Percentiles rank a stretch among this genome's conserved stretches.
Evolutionary conservation across 305 asterid species (phyloP).

Genomic region (Stenogyne calaminthoides): DNA sequence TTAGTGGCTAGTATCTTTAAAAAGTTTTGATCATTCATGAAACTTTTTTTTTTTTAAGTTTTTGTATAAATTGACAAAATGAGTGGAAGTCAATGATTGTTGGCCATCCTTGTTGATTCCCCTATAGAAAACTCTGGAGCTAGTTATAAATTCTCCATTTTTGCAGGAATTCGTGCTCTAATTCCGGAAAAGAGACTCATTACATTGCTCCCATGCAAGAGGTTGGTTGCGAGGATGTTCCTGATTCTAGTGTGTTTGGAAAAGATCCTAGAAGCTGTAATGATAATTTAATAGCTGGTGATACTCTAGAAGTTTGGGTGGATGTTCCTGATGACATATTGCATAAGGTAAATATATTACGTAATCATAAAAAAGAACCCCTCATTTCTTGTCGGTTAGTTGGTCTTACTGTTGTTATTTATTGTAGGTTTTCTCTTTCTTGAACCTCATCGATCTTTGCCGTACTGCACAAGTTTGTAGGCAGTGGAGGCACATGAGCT

Average conservation of each 20-base stretch:
- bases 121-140: neutral
- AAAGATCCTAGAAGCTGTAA: slow-evolving; percentile 39
- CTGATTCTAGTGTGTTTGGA: slow-evolving; percentile 32
- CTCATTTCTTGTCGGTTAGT: neutral
- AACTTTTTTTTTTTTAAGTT: no score
- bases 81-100: neutral
- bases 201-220: slow-evolving; percentile 31
- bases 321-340: slow-evolving; percentile 83
- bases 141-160: slow-evolving; percentile 25
- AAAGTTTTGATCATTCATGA: neutral
- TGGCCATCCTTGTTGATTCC: neutral
- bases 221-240: slow-evolving; percentile 32
- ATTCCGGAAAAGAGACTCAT: slow-evolving; percentile 41
- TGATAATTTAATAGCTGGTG: slow-evolving; percentile 35
- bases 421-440: slow-evolving; percentile 74
- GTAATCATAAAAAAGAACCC: neutral
- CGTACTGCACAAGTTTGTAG: slow-evolving; percentile 69
- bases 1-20: neutral
- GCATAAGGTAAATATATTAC: slow-evolving; percentile 57
- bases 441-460: slow-evolving; percentile 72
- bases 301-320: slow-evolving; percentile 50
- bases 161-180: slow-evolving; percentile 56
- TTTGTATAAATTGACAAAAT: neutral
- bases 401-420: slow-evolving; percentile 14
- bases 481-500: slow-evolving; percentile 81